A percentile compares a stretch with the other conserved stretches of the same genome.
Evolutionary conservation across 2,329 filamentous ascomycete genomes (phyloP).

Genomic region (Phoma sp.): DNA sequence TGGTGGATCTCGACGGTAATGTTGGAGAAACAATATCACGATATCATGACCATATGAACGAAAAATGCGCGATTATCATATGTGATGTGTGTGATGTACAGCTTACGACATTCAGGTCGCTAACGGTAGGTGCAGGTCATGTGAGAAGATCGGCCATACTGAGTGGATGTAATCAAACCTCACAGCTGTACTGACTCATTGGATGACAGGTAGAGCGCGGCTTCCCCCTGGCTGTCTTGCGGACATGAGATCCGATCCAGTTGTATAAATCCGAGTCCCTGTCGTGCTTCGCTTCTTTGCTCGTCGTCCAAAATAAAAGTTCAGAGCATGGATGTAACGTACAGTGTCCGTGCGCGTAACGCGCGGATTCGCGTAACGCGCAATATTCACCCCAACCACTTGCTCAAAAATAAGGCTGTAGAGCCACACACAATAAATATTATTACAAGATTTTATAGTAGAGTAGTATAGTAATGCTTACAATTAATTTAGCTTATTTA

Average conservation of each 20-base stretch:
- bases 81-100: constrained; percentile 6
- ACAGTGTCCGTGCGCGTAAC: too few species aligned
- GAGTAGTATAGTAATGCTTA: neutral
- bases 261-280: too few species aligned
- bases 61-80: neutral
- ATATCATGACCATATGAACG: constrained; percentile 24
- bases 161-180: too few species aligned
- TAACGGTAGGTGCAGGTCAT: constrained; percentile 13
- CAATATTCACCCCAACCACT: neutral
- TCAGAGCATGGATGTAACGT: too few species aligned
- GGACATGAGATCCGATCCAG: too few species aligned
- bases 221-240: too few species aligned
- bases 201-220: too few species aligned
- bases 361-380: neutral
- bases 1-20: constrained; percentile 25
- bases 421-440: neutral
- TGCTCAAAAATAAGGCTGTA: neutral
- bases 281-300: too few species aligned
- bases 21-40: constrained; percentile 31
- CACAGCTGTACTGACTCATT: too few species aligned
- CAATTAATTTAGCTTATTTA: neutral
- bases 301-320: too few species aligned
- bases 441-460: neutral
- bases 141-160: neutral
- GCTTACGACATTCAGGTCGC: constrained; percentile 5